These are phyloP conservation scores for Xylaria arbuscula DNA, from an alignment of 2,329 filamentous ascomycete species.

Conservation along the genomic window DNA sequence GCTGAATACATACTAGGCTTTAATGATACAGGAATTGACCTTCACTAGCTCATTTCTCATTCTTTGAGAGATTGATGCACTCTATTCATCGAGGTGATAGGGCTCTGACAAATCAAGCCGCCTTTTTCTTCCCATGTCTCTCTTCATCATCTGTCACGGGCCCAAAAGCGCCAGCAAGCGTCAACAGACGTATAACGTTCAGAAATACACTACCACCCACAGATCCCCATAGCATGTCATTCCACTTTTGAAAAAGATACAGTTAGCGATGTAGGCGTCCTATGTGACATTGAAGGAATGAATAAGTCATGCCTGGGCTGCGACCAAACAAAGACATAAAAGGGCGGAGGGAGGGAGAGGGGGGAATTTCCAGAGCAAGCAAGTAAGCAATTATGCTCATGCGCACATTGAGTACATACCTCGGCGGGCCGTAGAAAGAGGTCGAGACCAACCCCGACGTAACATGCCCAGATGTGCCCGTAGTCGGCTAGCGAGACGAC, in stretches of 20 bases:
- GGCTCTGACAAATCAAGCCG: slow-evolving; percentile 25
- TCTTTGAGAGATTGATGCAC: background rate
- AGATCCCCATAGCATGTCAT: slow-evolving; percentile 47
- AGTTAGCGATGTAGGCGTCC: slow-evolving; percentile 23
- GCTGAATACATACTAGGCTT: background rate
- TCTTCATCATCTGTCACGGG: slow-evolving; percentile 26
- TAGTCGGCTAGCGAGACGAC: slow-evolving; percentile 51
- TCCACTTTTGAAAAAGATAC: slow-evolving; percentile 41
- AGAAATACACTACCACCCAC: slow-evolving; percentile 46
- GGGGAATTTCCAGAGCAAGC: background rate
- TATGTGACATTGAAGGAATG: background rate
- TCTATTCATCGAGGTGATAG: background rate
- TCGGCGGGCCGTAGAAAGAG: slow-evolving; percentile 42
- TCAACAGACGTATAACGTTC: slow-evolving; percentile 46
- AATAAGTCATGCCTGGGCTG: background rate
- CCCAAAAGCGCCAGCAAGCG: slow-evolving; percentile 47
- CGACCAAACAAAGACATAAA: background rate
- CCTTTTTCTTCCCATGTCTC: slow-evolving; percentile 28
- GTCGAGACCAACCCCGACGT: slow-evolving; percentile 46
- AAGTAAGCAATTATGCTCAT: no score
- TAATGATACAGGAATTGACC: background rate
- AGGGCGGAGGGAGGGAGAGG: no score
- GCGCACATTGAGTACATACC: slow-evolving; percentile 11
- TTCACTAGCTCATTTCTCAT: background rate
- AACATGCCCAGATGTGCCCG: slow-evolving; percentile 51